Percentiles rank a stretch among this genome's conserved stretches.
These are phyloP conservation scores for Curvularia sp. DNA, from an alignment of 2,329 filamentous ascomycete species.

Conservation along the genomic window DNA sequence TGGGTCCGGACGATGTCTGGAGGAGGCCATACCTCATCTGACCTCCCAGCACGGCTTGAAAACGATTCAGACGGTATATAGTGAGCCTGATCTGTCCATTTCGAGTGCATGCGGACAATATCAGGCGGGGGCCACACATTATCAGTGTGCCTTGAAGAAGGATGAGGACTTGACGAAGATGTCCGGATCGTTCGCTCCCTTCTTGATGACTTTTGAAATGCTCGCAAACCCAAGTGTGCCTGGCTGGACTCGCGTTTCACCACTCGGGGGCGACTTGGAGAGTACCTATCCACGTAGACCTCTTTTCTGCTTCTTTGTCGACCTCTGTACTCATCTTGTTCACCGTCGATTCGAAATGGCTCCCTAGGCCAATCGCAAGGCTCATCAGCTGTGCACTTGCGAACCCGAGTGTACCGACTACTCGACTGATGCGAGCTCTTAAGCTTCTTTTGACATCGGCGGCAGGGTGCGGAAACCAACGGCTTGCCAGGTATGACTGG, in stretches of 20 bases:
- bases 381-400: constrained; percentile 32
- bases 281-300: constrained; percentile 24
- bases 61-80: constrained; percentile 8
- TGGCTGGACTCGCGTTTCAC: constrained; percentile 30
- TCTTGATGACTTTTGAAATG: constrained; percentile 30
- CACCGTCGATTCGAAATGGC: constrained; percentile 27
- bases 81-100: constrained; percentile 5
- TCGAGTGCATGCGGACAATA: constrained; percentile 20
- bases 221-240: constrained; percentile 34
- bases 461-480: constrained; percentile 34
- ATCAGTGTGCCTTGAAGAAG: constrained; percentile 25
- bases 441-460: constrained; percentile 43
- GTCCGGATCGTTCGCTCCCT: constrained; percentile 22
- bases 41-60: constrained; percentile 11
- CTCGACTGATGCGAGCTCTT: constrained; percentile 20
- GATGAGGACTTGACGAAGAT: constrained; percentile 33
- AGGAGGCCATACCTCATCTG: constrained; percentile 34
- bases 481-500: constrained; percentile 46
- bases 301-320: constrained; percentile 34
- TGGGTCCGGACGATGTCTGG: constrained; percentile 37
- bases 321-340: constrained; percentile 32
- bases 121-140: constrained; percentile 31
- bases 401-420: constrained; percentile 30
- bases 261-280: constrained; percentile 27
- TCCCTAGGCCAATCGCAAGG: constrained; percentile 40